Percentiles rank a stretch among this genome's conserved stretches.
Evolutionary conservation across 2,329 filamentous ascomycete species (phyloP).

Genomic region (Fusarium secorum): DNA sequence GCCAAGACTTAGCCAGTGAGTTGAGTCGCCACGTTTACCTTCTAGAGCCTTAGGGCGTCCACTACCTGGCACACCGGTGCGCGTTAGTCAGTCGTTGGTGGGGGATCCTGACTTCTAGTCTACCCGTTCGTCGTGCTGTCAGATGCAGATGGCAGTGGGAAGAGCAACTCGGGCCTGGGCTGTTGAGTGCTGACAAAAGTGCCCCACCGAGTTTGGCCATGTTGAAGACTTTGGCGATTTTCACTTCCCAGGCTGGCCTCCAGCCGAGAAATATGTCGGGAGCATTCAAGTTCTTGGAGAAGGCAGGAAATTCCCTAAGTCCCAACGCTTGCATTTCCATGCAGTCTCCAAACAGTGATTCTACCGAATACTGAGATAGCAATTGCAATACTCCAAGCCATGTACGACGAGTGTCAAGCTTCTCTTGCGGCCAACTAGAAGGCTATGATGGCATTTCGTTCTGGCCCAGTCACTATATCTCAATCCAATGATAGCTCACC

Average conservation of each 20-base stretch:
- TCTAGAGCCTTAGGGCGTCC: conserved; percentile 28
- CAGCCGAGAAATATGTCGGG: conserved; percentile 26
- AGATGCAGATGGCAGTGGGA: conserved; percentile 41
- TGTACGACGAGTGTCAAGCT: conserved; percentile 31
- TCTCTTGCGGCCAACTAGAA: conserved; percentile 14
- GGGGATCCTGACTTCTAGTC: conserved; percentile 46
- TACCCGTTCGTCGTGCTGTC: conserved; percentile 45
- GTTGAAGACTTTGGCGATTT: conserved; percentile 1
- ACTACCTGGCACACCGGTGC: conserved; percentile 39
- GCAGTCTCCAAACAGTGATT: conserved; percentile 5
- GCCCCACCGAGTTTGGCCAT: conserved; percentile 9
- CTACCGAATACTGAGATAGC: not conserved
- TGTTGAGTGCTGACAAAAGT: conserved; percentile 35
- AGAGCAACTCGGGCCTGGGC: conserved; percentile 17
- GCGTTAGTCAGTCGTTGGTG: conserved; percentile 34
- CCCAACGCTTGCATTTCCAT: not conserved
- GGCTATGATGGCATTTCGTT: conserved; percentile 29
- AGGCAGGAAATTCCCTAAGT: not conserved
- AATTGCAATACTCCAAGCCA: conserved; percentile 13
- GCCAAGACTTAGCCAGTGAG: conserved; percentile 32
- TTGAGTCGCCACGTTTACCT: conserved; percentile 40
- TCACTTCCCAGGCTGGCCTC: conserved; percentile 29
- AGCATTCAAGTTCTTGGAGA: conserved; percentile 7
- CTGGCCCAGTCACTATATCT: conserved; percentile 36
- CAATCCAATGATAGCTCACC: conserved; percentile 48